phyloP scores from a whole-genome alignment of 352 stramenopile species.

The Globisporangium splendens region DNA sequence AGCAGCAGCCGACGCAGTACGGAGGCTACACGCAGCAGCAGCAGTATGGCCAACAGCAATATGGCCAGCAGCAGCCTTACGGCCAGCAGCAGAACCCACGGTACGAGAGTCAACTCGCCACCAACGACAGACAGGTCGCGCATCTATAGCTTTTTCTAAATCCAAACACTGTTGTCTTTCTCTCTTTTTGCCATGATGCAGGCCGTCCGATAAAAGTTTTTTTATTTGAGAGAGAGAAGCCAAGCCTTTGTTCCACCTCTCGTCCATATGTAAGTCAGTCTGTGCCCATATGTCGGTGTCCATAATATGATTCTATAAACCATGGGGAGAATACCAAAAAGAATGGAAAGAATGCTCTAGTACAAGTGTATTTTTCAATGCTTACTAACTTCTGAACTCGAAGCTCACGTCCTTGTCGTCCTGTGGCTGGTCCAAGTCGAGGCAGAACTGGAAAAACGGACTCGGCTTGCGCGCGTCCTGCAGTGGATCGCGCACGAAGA shows the following conservation, averaged over 20 bases:
- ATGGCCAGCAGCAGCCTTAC: slow-evolving; percentile 9
- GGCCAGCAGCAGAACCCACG: slow-evolving; percentile 9
- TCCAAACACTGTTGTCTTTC: neutral
- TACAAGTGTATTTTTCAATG: neutral
- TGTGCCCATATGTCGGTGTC: neutral
- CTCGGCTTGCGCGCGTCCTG: slow-evolving; percentile 22
- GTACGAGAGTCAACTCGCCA: neutral
- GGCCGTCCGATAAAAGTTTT: neutral
- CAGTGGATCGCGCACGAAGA: slow-evolving; percentile 69
- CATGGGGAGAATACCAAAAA: neutral
- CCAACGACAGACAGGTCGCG: neutral
- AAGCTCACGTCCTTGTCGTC: slow-evolving; percentile 5
- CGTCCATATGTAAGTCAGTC: neutral
- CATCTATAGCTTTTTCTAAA: neutral
- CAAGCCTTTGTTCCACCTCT: neutral
- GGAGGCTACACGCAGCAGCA: slow-evolving; percentile 14
- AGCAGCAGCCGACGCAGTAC: slow-evolving; percentile 14
- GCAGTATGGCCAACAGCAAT: slow-evolving; percentile 23
- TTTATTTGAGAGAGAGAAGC: neutral
- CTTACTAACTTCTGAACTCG: slow-evolving; percentile 12
- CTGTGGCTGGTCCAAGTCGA: slow-evolving; percentile 19
- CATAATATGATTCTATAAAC: neutral
- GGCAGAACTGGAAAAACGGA: slow-evolving; percentile 34
- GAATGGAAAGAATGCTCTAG: slow-evolving; percentile 5
- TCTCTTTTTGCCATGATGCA: slow-evolving; percentile 1